phyloP scores from a whole-genome alignment of 768 basidiomycete species.

The Nidularia sp. region DNA sequence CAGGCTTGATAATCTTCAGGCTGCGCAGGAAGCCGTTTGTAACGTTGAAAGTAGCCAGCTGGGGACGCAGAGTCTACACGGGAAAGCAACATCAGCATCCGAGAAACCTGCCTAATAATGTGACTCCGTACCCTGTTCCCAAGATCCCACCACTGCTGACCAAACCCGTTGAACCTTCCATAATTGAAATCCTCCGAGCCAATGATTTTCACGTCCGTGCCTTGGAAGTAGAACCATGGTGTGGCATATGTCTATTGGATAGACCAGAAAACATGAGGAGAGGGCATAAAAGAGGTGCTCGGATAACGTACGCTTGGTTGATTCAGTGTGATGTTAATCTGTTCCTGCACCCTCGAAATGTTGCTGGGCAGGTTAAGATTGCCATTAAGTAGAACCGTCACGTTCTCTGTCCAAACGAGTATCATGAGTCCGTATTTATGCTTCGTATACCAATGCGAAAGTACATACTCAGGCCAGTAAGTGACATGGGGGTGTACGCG shows the following conservation, averaged over 20 bases:
- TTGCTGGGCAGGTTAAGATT: constrained; percentile 41
- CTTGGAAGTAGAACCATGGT: constrained; percentile 43
- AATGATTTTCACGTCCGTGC: constrained; percentile 32
- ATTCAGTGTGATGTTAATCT: constrained; percentile 31
- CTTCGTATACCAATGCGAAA: not conserved
- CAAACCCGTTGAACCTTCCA: constrained; percentile 40
- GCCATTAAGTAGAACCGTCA: constrained; percentile 35
- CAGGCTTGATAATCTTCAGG: constrained; percentile 41
- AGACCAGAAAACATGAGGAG: not conserved
- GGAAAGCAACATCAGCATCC: not conserved
- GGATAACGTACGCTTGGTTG: constrained; percentile 26
- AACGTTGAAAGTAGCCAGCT: constrained; percentile 44
- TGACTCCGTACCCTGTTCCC: constrained; percentile 30
- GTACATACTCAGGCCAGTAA: constrained; percentile 23
- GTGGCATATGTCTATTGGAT: constrained; percentile 29
- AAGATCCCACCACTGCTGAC: constrained; percentile 49
- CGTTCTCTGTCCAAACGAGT: constrained; percentile 22
- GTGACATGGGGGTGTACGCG: constrained; percentile 28
- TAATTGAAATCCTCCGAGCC: constrained; percentile 34
- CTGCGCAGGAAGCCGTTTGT: constrained; percentile 31
- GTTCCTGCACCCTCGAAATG: constrained; percentile 34
- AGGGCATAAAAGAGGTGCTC: not conserved
- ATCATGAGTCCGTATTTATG: not conserved
- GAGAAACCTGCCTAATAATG: not conserved
- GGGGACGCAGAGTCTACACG: constrained; percentile 33